Conservation (phyloP, 345 rosid genomes). For the Salix exigua region DNA sequence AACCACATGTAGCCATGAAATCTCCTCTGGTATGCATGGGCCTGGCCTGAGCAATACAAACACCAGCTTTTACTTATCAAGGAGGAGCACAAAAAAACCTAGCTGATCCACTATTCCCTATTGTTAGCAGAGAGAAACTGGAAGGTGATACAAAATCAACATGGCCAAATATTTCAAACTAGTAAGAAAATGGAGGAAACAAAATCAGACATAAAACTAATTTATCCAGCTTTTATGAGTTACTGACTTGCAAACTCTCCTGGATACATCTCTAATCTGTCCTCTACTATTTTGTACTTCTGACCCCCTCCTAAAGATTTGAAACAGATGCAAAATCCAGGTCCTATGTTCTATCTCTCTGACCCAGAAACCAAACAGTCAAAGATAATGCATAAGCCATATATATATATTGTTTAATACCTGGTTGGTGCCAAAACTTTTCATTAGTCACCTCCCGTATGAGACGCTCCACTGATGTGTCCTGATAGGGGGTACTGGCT, state of each 20-base stretch:
- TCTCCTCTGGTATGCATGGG: constrained; percentile 20
- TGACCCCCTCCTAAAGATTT: background rate
- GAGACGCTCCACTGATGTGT: constrained; percentile 98
- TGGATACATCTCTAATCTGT: background rate
- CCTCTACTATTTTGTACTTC: background rate
- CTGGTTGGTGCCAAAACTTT: constrained; percentile 90
- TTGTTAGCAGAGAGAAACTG: background rate
- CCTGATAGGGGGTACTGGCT: constrained; percentile 56
- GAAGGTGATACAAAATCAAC: background rate
- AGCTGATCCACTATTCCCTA: constrained; percentile 14
- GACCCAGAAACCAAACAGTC: background rate
- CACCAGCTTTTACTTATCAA: constrained; percentile 21
- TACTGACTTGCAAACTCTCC: background rate
- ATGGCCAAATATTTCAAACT: background rate
- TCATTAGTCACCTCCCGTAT: constrained; percentile 94
- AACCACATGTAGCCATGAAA: constrained; percentile 23
- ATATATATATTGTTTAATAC: constrained; percentile 28
- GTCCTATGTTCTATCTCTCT: background rate
- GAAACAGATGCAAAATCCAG: background rate
- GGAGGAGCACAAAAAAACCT: background rate
- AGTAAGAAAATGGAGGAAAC: background rate
- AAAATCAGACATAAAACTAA: background rate
- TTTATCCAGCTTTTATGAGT: background rate
- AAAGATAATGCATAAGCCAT: background rate
- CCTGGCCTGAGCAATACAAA: constrained; percentile 28